These are phyloP conservation scores for Linderina pennispora DNA, from an alignment of 192 early-diverging fungal genomes.

Conservation along the genomic window DNA sequence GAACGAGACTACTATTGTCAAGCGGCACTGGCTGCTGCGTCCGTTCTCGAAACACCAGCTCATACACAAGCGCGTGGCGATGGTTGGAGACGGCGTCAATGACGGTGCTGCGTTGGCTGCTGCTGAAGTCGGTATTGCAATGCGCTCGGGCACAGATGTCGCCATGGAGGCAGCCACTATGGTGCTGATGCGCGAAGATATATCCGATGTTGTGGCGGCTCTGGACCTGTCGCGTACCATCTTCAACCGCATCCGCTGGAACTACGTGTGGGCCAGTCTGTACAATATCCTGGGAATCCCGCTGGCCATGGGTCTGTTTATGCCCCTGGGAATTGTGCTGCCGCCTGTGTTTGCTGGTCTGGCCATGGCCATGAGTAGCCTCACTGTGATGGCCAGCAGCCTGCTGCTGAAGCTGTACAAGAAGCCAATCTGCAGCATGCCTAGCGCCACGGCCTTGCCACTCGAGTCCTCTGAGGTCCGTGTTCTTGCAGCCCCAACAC, in stretches of 20 bases:
- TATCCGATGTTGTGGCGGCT: slow-evolving; percentile 80
- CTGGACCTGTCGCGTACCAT: slow-evolving; percentile 81
- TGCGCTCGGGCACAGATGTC: slow-evolving; percentile 90
- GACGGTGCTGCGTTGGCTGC: slow-evolving; percentile 87
- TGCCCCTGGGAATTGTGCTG: slow-evolving; percentile 78
- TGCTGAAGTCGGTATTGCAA: slow-evolving; percentile 81
- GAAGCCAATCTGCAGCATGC: slow-evolving; percentile 34
- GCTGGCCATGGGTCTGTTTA: slow-evolving; percentile 85
- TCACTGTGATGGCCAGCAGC: slow-evolving; percentile 88
- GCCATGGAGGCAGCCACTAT: slow-evolving; percentile 92
- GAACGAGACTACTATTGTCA: slow-evolving; percentile 16
- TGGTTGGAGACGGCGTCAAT: slow-evolving; percentile 97
- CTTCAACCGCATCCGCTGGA: slow-evolving; percentile 76
- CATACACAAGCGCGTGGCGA: slow-evolving; percentile 52
- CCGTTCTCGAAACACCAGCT: slow-evolving; percentile 2
- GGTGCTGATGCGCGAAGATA: slow-evolving; percentile 85
- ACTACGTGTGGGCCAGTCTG: slow-evolving; percentile 84
- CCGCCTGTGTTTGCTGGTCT: slow-evolving; percentile 91
- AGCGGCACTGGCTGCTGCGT: not conserved
- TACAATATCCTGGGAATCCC: slow-evolving; percentile 92
- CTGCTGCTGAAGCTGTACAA: slow-evolving; percentile 73
- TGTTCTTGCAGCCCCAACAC: slow-evolving; percentile 18
- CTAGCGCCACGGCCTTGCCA: slow-evolving; percentile 13
- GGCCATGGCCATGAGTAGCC: slow-evolving; percentile 89
- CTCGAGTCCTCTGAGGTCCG: slow-evolving; percentile 14